These are phyloP conservation scores for Hypericum androsaemum DNA, from an alignment of 345 rosid genomes.

Conservation along the genomic window DNA sequence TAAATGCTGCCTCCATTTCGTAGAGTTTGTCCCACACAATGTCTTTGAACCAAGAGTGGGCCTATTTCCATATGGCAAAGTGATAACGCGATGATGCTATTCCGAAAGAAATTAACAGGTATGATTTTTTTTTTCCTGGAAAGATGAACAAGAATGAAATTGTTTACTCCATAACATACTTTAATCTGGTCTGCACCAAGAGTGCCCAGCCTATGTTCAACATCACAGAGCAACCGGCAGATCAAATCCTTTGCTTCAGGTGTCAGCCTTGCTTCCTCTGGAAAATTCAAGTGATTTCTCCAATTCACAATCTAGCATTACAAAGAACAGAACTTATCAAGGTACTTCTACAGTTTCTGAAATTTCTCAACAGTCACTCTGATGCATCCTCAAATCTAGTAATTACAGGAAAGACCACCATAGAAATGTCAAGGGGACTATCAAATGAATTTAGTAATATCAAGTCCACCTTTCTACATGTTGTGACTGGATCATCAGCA, in stretches of 20 bases:
- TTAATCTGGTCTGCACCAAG: conserved; percentile 57
- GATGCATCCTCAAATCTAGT: background rate
- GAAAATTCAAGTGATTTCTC: conserved; percentile 70
- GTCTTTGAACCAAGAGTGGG: conserved; percentile 95
- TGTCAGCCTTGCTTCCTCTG: conserved; percentile 74
- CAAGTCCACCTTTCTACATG: conserved; percentile 79
- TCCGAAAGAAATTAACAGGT: conserved; percentile 4
- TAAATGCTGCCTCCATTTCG: conserved; percentile 83
- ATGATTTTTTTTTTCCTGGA: background rate
- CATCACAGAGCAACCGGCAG: conserved; percentile 70
- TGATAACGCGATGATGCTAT: background rate
- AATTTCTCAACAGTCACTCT: background rate
- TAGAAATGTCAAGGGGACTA: conserved; percentile 4
- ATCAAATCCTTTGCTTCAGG: conserved; percentile 78
- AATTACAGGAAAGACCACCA: background rate
- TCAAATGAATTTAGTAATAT: background rate
- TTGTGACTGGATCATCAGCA: conserved; percentile 74
- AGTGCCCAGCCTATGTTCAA: conserved; percentile 79
- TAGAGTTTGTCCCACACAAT: conserved; percentile 69
- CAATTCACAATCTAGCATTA: conserved; percentile 68
- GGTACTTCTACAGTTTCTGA: background rate
- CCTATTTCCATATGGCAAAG: conserved; percentile 21
- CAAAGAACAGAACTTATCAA: conserved; percentile 6
- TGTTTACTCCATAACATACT: conserved; percentile 26
- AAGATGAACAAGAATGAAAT: conserved; percentile 8